Percentiles rank a stretch among this genome's conserved stretches.
Conservation (phyloP, 805 yeast species). For the Suhomyces canberraensis region DNA sequence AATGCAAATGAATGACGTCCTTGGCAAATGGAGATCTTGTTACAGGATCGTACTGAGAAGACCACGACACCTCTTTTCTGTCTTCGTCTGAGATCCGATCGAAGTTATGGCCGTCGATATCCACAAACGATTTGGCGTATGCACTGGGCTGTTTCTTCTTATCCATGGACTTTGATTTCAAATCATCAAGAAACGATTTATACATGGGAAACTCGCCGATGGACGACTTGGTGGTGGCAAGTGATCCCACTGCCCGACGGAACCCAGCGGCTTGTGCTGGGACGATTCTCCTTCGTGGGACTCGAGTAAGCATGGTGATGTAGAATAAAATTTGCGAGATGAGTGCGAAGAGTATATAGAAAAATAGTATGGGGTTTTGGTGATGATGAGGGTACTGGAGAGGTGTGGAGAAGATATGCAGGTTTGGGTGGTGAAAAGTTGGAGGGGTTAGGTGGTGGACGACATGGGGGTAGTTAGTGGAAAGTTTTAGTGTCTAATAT, state of each 20-base stretch:
- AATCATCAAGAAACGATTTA: slow-evolving; percentile 12
- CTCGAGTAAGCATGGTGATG: background rate
- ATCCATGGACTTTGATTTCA: slow-evolving; percentile 8
- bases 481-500: too few relatives aligned
- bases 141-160: slow-evolving; percentile 7
- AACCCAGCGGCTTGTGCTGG: background rate
- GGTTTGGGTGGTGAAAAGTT: too few relatives aligned
- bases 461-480: too few relatives aligned
- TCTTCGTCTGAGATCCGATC: slow-evolving; percentile 13
- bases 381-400: background rate
- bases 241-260: background rate
- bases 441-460: too few relatives aligned
- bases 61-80: slow-evolving; percentile 27
- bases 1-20: slow-evolving; percentile 67
- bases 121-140: slow-evolving; percentile 11
- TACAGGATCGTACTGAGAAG: slow-evolving; percentile 41
- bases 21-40: slow-evolving; percentile 46
- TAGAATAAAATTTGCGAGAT: background rate
- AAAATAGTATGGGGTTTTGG: too few relatives aligned
- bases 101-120: slow-evolving; percentile 9
- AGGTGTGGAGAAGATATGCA: too few relatives aligned
- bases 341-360: background rate
- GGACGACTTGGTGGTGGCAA: slow-evolving; percentile 3
- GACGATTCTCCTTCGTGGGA: slow-evolving; percentile 1
- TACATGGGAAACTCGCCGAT: slow-evolving; percentile 10